These are phyloP conservation scores for Acer yangbiense DNA, from an alignment of 345 rosid genomes.

Conservation along the genomic window DNA sequence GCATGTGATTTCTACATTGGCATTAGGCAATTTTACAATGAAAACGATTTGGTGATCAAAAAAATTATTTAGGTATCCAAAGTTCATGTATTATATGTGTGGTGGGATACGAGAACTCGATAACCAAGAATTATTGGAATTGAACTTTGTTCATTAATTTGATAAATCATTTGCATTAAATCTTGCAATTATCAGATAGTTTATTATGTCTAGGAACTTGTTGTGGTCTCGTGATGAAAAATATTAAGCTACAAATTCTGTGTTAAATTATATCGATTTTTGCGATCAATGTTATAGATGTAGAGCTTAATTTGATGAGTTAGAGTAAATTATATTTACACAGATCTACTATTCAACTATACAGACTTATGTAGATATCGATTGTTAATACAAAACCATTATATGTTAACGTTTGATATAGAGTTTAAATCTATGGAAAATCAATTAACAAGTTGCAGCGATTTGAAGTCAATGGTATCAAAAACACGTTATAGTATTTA, in stretches of 20 bases:
- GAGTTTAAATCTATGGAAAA: not conserved
- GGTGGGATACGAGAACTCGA: slow-evolving; percentile 4
- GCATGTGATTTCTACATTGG: slow-evolving; percentile 43
- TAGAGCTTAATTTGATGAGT: no score
- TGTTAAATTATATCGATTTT: no score
- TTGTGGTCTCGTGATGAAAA: not conserved
- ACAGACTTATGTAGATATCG: no score
- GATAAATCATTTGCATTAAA: not conserved
- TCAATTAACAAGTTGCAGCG: slow-evolving; percentile 10
- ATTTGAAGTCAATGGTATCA: slow-evolving; percentile 4
- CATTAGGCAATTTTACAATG: slow-evolving; percentile 21
- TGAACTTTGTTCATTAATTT: not conserved
- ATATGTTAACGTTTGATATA: no score
- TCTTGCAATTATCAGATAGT: not conserved
- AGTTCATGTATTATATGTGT: not conserved
- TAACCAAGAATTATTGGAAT: not conserved
- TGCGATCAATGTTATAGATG: no score
- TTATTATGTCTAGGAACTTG: not conserved
- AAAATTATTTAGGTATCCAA: slow-evolving; percentile 8
- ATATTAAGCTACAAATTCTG: not conserved
- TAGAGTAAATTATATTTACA: no score
- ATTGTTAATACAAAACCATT: no score
- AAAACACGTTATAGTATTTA: not conserved
- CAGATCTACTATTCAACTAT: no score
- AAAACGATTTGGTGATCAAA: slow-evolving; percentile 28